Evolutionary conservation across 2,329 filamentous ascomycete species (phyloP), one percentile per base, ranked within the genome.

Genomic region (Colletotrichum noveboracense): DNA sequence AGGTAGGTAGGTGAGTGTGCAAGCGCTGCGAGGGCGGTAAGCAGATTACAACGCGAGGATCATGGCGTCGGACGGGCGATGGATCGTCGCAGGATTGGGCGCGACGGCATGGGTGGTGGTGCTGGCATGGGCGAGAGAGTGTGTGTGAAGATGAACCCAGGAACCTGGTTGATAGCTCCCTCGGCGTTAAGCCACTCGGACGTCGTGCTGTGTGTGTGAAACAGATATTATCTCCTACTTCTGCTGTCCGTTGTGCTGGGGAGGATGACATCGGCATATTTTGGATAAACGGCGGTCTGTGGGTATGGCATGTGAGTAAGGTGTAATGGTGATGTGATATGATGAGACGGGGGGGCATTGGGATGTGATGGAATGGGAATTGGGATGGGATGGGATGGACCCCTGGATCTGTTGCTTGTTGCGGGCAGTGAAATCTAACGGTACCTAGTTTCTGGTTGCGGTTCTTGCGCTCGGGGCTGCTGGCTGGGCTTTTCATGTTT

Each of bases 161-260:
- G 55, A 73, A 73, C 55, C 65, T 69, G 70, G 70, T 62, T 71
- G 60, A 71, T 71, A 48, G 61, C 43, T 12, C 38, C 30, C 58
- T 56, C 21, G 62, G 26, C 55, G 30, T 67, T 60, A 67, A 71
- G 70, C 62, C 62, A 69, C 70, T 61, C 55, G 70, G 65, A 62
- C 70, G 52, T 68, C 66, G 26, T 61, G 6, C 16, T 32, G 26
- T 62, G 26, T 62, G 26, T 34, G 58, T 34, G 58, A 60, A 60
- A 60, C 28, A 21, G 28, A 18, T 3, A 6, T 48, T 48, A 48
- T 48, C 38, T 48, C 38, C 38, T 21, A 21, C 38, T 48, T 9
- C 38, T 4, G 38, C 36, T 48, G 18, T 2, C 13, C 34, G 34
- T 36, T 6, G 34, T 7, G 34, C 34, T 38, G 16, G 18, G 38